phyloP scores from a whole-genome alignment of 805 yeast genomes.

The Myxozyma lipomycoides region DNA sequence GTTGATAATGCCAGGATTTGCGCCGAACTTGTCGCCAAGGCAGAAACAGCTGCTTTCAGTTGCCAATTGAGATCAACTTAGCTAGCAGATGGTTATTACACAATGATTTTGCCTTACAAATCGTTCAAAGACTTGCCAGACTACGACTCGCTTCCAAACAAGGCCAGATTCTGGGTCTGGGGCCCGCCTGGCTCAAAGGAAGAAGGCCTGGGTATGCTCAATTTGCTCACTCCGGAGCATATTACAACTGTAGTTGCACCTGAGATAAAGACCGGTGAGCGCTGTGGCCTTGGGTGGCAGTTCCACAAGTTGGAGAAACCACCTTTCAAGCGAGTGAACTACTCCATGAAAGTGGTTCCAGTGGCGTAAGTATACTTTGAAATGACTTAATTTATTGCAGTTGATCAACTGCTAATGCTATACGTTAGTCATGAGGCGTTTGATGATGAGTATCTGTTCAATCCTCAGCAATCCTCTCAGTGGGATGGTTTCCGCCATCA shows the following conservation, averaged over 20 bases:
- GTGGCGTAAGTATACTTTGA: not conserved
- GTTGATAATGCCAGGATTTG: too few species aligned
- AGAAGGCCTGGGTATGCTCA: conserved; percentile 26
- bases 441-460: conserved; percentile 31
- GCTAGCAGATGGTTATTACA: too few species aligned
- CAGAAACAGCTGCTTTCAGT: too few species aligned
- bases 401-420: too few species aligned
- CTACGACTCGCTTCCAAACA: conserved; percentile 30
- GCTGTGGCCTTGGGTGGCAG: conserved; percentile 28
- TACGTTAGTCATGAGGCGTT: conserved; percentile 4
- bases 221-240: conserved; percentile 28
- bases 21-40: too few species aligned
- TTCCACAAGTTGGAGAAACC: conserved; percentile 28
- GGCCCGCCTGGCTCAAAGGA: conserved; percentile 23
- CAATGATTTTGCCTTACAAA: not conserved
- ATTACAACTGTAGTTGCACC: conserved; percentile 19
- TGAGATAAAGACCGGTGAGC: conserved; percentile 29
- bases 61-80: too few species aligned
- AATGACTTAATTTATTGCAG: not conserved
- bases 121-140: conserved; percentile 28
- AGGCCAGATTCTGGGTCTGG: conserved; percentile 33
- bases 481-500: conserved; percentile 35
- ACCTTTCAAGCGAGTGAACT: conserved; percentile 12
- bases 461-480: conserved; percentile 32
- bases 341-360: conserved; percentile 1